phyloP scores from a whole-genome alignment of 148 eudicot species.

The Vaccinium vitisidaea region DNA sequence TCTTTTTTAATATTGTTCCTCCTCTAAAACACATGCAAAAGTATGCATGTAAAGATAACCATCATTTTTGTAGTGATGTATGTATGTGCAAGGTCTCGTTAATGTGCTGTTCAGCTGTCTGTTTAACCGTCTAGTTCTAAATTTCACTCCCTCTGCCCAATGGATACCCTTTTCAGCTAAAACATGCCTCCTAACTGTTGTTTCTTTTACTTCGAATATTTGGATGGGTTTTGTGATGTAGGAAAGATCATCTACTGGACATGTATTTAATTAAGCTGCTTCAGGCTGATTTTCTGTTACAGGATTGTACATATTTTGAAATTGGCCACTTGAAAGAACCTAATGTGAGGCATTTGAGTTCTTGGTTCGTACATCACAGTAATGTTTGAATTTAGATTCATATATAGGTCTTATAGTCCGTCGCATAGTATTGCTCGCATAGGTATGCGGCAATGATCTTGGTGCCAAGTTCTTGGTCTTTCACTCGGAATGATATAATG shows the following conservation, averaged over 20 bases:
- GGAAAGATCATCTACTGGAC: neutral
- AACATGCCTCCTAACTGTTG: neutral
- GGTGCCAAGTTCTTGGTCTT: neutral
- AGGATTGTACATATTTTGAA: neutral
- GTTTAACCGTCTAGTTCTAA: neutral
- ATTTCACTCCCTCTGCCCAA: slow-evolving; percentile 1
- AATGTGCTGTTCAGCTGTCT: neutral
- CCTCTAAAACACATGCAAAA: neutral
- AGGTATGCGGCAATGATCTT: neutral
- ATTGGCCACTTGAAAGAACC: neutral
- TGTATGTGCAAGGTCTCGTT: neutral
- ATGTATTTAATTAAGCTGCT: neutral
- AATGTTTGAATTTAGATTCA: neutral
- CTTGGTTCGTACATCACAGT: neutral
- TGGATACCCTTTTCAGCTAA: neutral
- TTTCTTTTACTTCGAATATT: neutral
- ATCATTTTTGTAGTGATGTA: neutral
- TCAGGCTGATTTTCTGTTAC: neutral
- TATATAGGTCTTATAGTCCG: neutral
- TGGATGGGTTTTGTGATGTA: slow-evolving; percentile 7
- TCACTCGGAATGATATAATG: neutral
- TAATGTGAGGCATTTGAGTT: neutral
- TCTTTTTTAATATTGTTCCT: neutral
- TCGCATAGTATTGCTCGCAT: neutral
- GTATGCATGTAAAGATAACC: neutral